Evolutionary conservation across 2,329 filamentous ascomycete species (phyloP).

Genomic region (Aspergillus intermedius): DNA sequence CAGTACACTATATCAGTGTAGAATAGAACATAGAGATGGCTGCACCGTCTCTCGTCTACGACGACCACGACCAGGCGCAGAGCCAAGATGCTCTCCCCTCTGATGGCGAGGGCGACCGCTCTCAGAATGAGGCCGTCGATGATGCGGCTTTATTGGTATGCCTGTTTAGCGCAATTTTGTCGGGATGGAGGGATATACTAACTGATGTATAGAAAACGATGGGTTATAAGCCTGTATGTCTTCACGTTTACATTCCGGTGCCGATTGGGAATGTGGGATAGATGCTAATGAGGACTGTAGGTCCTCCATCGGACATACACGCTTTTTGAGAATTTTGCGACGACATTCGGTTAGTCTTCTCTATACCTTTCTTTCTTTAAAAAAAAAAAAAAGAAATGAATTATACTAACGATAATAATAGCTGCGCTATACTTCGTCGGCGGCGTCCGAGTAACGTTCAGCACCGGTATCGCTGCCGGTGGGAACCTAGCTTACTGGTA

Average conservation of each 20-base stretch:
- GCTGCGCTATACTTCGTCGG: slow-evolving; percentile 57
- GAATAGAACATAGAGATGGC: too few species aligned
- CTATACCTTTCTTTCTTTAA: slow-evolving; percentile 25
- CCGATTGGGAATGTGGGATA: slow-evolving; percentile 8
- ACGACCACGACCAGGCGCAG: not conserved
- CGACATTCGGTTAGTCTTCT: slow-evolving; percentile 51
- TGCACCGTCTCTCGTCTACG: not conserved
- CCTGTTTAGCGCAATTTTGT: slow-evolving; percentile 1
- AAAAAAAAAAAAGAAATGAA: too few species aligned
- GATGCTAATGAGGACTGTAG: slow-evolving; percentile 25
- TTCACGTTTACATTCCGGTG: not conserved
- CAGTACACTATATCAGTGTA: too few species aligned
- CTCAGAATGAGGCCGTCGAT: slow-evolving; percentile 22
- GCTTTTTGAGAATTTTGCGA: slow-evolving; percentile 54
- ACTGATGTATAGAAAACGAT: slow-evolving; percentile 39
- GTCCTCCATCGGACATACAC: slow-evolving; percentile 53
- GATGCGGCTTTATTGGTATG: slow-evolving; percentile 34
- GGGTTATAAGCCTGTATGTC: slow-evolving; percentile 50
- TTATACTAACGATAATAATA: slow-evolving; percentile 15
- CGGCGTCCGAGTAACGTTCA: slow-evolving; percentile 55
- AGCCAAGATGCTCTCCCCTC: not conserved
- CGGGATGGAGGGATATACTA: slow-evolving; percentile 8
- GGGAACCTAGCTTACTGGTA: slow-evolving; percentile 57
- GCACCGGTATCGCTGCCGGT: slow-evolving; percentile 56
- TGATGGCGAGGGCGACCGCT: slow-evolving; percentile 17